These are phyloP conservation scores for Pichia inconspicua DNA, from an alignment of 1,139 yeast genomes.

Conservation along the genomic window DNA sequence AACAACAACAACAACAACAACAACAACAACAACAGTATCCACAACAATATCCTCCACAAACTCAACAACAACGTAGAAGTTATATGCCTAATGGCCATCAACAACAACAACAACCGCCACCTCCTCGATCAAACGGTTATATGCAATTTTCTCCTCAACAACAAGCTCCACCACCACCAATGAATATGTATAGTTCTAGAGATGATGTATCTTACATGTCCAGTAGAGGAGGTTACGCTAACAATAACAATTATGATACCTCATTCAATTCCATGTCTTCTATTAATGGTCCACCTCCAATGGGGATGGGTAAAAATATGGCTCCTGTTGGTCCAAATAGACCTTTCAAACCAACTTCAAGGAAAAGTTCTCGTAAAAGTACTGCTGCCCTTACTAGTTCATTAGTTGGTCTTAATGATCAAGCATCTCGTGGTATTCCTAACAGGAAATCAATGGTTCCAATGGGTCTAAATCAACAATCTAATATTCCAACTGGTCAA, in stretches of 20 bases:
- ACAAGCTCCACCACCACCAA: constrained; percentile 2
- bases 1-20: constrained; percentile 17
- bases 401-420: constrained; percentile 16
- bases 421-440: constrained; percentile 13
- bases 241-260: constrained; percentile 9
- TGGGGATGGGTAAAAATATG: neutral
- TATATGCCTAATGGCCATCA: constrained; percentile 4
- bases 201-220: constrained; percentile 20
- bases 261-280: constrained; percentile 9
- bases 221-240: constrained; percentile 8
- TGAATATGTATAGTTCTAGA: constrained; percentile 13
- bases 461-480: neutral
- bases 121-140: neutral
- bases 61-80: constrained; percentile 8
- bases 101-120: constrained; percentile 3
- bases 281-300: neutral
- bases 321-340: constrained; percentile 12
- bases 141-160: constrained; percentile 1
- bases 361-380: constrained; percentile 27
- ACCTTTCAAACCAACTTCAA: constrained; percentile 27
- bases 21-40: constrained; percentile 14
- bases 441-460: constrained; percentile 15
- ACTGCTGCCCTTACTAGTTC: constrained; percentile 19
- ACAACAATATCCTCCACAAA: neutral
- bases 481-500: neutral